These are phyloP conservation scores for Petunia secreta DNA, from an alignment of 257 asterid genomes.

Conservation along the genomic window DNA sequence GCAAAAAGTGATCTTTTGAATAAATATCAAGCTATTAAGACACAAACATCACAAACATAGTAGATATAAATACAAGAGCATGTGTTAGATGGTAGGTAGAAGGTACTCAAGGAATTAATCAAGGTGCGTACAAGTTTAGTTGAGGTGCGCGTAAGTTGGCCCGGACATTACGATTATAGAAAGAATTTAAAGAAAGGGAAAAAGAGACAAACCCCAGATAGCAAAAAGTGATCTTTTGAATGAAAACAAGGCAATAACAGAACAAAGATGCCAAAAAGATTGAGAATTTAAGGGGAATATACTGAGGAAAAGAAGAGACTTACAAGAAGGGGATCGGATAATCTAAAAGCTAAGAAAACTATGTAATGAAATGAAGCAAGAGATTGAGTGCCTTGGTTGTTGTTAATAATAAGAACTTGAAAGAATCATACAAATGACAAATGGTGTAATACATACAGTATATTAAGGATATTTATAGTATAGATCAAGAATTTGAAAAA, in stretches of 20 bases:
- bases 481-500: slow-evolving; percentile 9
- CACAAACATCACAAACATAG: slow-evolving; percentile 31
- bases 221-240: slow-evolving; percentile 44
- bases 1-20: slow-evolving; percentile 41
- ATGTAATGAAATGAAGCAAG: slow-evolving; percentile 52
- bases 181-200: slow-evolving; percentile 27
- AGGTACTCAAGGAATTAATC: too few species aligned
- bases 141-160: too few species aligned
- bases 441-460: not conserved
- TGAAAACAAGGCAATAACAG: slow-evolving; percentile 22
- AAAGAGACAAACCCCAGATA: slow-evolving; percentile 42
- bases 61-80: too few species aligned
- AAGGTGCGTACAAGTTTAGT: too few species aligned
- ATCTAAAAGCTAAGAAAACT: slow-evolving; percentile 80
- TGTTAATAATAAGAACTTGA: not conserved
- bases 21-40: slow-evolving; percentile 10
- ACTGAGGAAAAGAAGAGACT: slow-evolving; percentile 55
- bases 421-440: not conserved
- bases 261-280: slow-evolving; percentile 35
- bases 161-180: not conserved
- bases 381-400: slow-evolving; percentile 45
- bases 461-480: slow-evolving; percentile 1
- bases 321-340: slow-evolving; percentile 91
- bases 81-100: too few species aligned
- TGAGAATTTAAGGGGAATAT: slow-evolving; percentile 46